A percentile compares a stretch with the other conserved stretches of the same genome.
Evolutionary conservation across 2,329 filamentous ascomycete species (phyloP).

Genomic region (Elsinoe arachidis): DNA sequence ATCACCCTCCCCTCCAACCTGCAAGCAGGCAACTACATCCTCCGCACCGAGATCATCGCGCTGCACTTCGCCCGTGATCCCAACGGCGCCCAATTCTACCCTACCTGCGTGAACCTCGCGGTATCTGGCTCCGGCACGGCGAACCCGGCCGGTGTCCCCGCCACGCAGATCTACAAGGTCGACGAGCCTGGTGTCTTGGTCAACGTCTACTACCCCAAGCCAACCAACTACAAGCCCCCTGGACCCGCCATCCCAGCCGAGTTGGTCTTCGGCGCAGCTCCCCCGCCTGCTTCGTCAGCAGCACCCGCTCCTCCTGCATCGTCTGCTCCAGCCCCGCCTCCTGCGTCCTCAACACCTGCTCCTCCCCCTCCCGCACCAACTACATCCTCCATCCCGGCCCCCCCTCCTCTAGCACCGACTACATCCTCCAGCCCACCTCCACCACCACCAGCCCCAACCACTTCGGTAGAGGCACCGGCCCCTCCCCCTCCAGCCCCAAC

Average conservation of each 20-base stretch:
- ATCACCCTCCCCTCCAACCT: conserved; percentile 47
- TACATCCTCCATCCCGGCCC: neutral
- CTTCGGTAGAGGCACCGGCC: neutral
- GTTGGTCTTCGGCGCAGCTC: neutral
- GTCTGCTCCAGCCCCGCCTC: neutral
- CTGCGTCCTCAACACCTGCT: neutral
- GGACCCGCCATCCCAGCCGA: conserved; percentile 32
- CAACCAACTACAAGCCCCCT: conserved; percentile 42
- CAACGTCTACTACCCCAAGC: conserved; percentile 52
- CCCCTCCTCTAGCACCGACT: neutral
- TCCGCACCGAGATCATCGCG: conserved; percentile 53
- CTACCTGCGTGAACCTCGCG: conserved; percentile 50
- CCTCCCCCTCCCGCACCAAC: neutral
- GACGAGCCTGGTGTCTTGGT: conserved; percentile 50
- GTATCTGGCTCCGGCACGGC: conserved; percentile 47
- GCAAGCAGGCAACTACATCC: conserved; percentile 49
- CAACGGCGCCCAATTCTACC: conserved; percentile 41
- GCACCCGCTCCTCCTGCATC: neutral
- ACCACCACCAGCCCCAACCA: neutral
- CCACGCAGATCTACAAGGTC: conserved; percentile 49
- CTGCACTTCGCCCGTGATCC: conserved; percentile 44
- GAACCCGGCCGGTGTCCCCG: conserved; percentile 41
- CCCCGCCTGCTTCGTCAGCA: neutral
- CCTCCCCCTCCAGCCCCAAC: neutral
- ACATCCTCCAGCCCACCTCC: neutral